Evolutionary conservation across 352 stramenopile species (phyloP), one percentile per base, ranked within the genome.

Genomic region (Phytophthora sojae): DNA sequence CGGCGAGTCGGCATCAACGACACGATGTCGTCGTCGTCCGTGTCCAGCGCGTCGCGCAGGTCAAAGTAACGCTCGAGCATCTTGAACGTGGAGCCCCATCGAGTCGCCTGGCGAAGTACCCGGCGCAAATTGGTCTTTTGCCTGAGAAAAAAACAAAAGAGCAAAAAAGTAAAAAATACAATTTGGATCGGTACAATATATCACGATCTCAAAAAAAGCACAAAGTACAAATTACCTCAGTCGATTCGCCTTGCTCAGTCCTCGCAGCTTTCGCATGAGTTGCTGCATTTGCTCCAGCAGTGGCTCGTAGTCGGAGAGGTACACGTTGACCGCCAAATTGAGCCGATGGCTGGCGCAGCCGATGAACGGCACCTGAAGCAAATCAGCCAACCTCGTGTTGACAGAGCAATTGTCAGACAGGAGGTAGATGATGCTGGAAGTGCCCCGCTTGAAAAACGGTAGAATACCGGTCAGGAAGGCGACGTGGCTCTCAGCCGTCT

Each of bases 241-340:
- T 45, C 37, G 37, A 6, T 45, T 23, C n/a, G 44, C 44, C 15
- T 64, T 44, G 26, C 37, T 64, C 1, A 64, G 17, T 15, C 59
- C n/a, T 7, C 60, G 32, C 15, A 67, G 60, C 32, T 67, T 66
- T 19, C 32, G 30, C 50, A 67, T 59, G 9, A 67, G 60, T 23
- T 44, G 21, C 26, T 58, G 47, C 2, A 45, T 12, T 32, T 62
- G 39, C 0, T 65, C 59, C 30, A 58, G 59, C 15, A 51, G 11
- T 5, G n/a, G 9, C 19, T 65, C 59, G 32, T 65, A 57, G 4
- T 57, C 49, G 9, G 8, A 15, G 15, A 66, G 19, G 29, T 29
- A 39, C 4, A 29, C 3, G 15, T 66, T 47, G 2, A 66, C 47
- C 15, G 32, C 59, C 5, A 66, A 42, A 44, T 58, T 58, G 19